Base-by-base conservation (phyloP, 257 asterid species). In the Nemophila menziesii region DNA sequence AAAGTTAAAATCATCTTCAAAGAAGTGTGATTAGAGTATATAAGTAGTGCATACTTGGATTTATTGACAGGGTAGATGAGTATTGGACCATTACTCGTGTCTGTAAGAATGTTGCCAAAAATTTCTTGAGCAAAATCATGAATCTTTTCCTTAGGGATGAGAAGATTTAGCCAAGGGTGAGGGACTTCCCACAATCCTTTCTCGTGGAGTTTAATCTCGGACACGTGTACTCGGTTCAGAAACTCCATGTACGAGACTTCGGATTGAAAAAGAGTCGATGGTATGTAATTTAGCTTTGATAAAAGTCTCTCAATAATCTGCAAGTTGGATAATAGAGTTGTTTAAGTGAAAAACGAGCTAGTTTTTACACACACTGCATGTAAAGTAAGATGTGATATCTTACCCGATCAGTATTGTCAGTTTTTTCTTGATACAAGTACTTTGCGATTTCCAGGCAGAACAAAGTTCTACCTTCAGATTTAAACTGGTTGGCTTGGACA, bases 151-250 rank as follows among this genome's bases (percentile, higher is more conserved):
- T 67, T 77, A 20, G 96, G 96, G 51, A 90, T 40, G 14, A 85
- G 73, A 39, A 90, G 85, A 62, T 85, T 90, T 20, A 90, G 66
- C 96, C 99, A 90, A 8, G 99, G 99, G 54, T 90, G 96, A 39
- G 94, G 89, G 26, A 90, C 66, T 16, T 90, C 99, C 99, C 99
- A 85, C 55, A 90, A 21, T 16, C 99, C 96, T 22, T 72, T 69
- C 46, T 64, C 67, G 27, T 59, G 59, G 34, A 81, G 94, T 68
- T 72, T 81, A 48, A 65, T 52, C 60, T 81, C 96, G 4, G 89
- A 68, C 2, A 67, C 67, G 27, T 90, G 96, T 4, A 85, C 93
- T 60, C 99, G 70, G 45, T 90, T 81, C 7, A 90, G 64, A 54
- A 85, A 85, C 13, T 80, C 78, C 11, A 69, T 63, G 23, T 85